Evolutionary conservation across 495 filamentous ascomycete species (phyloP).

Genomic region (Aspergillus diversus): DNA sequence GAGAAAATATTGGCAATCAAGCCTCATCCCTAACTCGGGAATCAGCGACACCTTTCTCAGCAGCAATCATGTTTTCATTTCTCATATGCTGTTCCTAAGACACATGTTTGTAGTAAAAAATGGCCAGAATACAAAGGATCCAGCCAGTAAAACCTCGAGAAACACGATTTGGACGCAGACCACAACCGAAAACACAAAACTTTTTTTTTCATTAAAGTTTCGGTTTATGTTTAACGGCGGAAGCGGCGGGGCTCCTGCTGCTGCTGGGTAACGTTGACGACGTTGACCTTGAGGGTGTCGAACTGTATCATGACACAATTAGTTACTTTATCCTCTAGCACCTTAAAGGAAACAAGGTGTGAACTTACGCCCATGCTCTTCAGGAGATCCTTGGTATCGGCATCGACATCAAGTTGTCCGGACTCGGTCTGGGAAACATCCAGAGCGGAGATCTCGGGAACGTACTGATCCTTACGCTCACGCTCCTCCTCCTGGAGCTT

Average conservation of each 20-base stretch:
- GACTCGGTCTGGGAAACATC: slow-evolving; percentile 93
- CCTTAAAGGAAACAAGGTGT: neutral
- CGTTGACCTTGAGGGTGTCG: slow-evolving; percentile 94
- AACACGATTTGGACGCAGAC: slow-evolving; percentile 32
- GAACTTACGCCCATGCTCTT: slow-evolving; percentile 95
- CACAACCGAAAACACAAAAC: slow-evolving; percentile 35
- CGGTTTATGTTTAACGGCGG: slow-evolving; percentile 21
- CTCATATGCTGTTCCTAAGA: slow-evolving; percentile 42
- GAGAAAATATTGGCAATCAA: slow-evolving; percentile 81
- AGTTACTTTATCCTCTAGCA: neutral
- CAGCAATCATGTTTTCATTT: slow-evolving; percentile 64
- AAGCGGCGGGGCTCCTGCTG: slow-evolving; percentile 80
- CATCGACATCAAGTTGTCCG: slow-evolving; percentile 91
- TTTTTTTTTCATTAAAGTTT: slow-evolving; percentile 3
- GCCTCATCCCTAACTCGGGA: slow-evolving; percentile 73
- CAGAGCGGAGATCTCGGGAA: slow-evolving; percentile 96
- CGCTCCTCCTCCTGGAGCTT: slow-evolving; percentile 99
- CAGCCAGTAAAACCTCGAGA: slow-evolving; percentile 22
- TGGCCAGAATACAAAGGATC: slow-evolving; percentile 11
- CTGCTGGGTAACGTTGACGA: slow-evolving; percentile 84
- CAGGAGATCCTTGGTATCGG: slow-evolving; percentile 96
- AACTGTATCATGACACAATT: slow-evolving; percentile 61
- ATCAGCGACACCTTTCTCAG: slow-evolving; percentile 86
- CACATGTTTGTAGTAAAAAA: slow-evolving; percentile 22
- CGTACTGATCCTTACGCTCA: slow-evolving; percentile 99